A percentile compares a stretch with the other conserved stretches of the same genome.
Conservation (phyloP, 2,329 filamentous ascomycete species). For the Sarocladium kiliense region DNA sequence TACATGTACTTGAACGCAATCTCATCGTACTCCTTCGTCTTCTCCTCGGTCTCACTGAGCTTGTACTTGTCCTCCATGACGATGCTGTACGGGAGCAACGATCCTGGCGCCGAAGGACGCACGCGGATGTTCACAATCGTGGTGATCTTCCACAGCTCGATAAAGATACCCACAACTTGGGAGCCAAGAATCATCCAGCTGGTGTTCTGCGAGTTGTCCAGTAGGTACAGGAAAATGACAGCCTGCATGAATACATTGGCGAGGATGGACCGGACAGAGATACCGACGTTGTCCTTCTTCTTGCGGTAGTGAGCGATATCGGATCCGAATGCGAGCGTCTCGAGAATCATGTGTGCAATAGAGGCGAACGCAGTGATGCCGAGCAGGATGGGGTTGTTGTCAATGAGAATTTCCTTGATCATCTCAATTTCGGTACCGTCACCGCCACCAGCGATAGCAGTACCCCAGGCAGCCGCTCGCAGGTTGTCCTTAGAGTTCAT, state of each 20-base stretch:
- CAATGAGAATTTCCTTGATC: conserved; percentile 90
- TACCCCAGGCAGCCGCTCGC: conserved; percentile 69
- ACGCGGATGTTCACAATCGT: conserved; percentile 88
- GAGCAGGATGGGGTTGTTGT: conserved; percentile 90
- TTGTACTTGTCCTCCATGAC: conserved; percentile 95
- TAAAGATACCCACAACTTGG: conserved; percentile 74
- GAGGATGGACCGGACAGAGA: conserved; percentile 91
- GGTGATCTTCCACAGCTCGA: conserved; percentile 87
- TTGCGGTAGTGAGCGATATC: conserved; percentile 98
- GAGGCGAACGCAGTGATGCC: conserved; percentile 79
- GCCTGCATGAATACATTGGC: conserved; percentile 97
- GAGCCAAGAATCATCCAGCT: conserved; percentile 98
- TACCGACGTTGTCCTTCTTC: conserved; percentile 98
- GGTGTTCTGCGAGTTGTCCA: conserved; percentile 97
- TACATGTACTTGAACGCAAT: conserved; percentile 98
- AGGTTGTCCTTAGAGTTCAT: conserved; percentile 80
- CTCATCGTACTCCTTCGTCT: conserved; percentile 97
- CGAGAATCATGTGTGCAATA: conserved; percentile 88
- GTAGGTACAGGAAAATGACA: conserved; percentile 91
- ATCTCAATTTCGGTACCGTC: conserved; percentile 95
- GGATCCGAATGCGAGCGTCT: conserved; percentile 93
- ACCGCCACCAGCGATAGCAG: conserved; percentile 66
- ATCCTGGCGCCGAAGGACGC: conserved; percentile 61
- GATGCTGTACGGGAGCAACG: conserved; percentile 72
- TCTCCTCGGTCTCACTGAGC: conserved; percentile 89